Evolutionary conservation across 208 protist species (phyloP), one percentile per base, ranked within the genome.

Genomic region (Leishmania amazonensis): DNA sequence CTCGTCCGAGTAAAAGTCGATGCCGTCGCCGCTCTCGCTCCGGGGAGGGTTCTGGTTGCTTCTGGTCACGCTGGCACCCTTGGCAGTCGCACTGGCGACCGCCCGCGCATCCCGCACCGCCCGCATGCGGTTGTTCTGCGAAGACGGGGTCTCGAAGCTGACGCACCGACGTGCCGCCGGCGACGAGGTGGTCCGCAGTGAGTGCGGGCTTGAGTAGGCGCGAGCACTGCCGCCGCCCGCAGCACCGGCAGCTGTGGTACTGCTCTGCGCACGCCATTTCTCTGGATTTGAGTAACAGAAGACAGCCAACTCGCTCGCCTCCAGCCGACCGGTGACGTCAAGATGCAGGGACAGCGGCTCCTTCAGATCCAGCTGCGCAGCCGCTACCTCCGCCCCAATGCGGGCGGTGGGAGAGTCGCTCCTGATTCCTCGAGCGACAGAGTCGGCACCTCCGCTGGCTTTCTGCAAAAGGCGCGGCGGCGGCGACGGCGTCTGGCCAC

Each of bases 261-360:
- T 2, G 51, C n/a, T 45, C 31, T 62, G 51, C 45, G 65, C 65
- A 15, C 35, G 9, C 81, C 65, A 53, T 40, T 54, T 73, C 31
- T 80, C 83, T 21, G 83, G 83, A 62, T 83, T 83, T 5, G 77
- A 79, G 81, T 88, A 81, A 53, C 85, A 88, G 65, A 84, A 95
- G 21, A 93, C 60, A 3, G 60, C 57, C 6, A 95, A 62, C 57
- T 87, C 84, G 49, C 92, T 90, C 35, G 68, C 72, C 64, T 90
- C 90, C 64, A 93, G 64, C 13, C 87, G 89, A n/a, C 85, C 87
- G 7, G 87, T 94, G 58, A 92, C 40, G 81, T 95, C 90, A 64
- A 95, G 57, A 62, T 85, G 80, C 42, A 88, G 70, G 17, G 67
- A 81, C 17, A 78, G 9, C 57, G 75, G 21, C 62, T 78, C 73